Evolutionary conservation across 2,329 filamentous ascomycete genomes (phyloP), one percentile per base, ranked within the genome.

Genomic region (Calonectria leucothoes): DNA sequence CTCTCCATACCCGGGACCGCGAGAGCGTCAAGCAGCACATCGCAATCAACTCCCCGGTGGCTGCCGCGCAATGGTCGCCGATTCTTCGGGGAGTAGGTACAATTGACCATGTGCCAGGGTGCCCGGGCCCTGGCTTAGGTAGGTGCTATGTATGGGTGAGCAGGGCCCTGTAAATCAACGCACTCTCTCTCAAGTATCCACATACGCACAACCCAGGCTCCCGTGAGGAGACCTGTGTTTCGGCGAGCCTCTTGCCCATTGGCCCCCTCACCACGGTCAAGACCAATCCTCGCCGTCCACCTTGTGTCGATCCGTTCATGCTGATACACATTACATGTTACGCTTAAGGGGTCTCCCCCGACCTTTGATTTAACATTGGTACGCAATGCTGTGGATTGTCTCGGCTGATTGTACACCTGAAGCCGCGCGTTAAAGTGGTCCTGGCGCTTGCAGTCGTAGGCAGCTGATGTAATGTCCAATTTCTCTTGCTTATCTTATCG

Each of bases 341-440:
- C n/a, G 2, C 29, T 29, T 23, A 49, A 27, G 59, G 57, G 57
- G 23, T 42, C 63, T 61, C 48, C 25, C 27, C 49, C 31, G 31
- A 66, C 65, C 37, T n/a, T 65, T 69, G 37, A 65, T 69, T 49
- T 48, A 23, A 35, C 48, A 39, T 65, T 69, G 70, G 55, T 68
- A 72, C 70, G 70, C 70, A 72, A 72, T 66, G 49, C 57, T 65
- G 70, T 69, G 70, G 70, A 37, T 39, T 72, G 37, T 52, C 49
- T 64, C 49, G 65, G 70, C 39, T 66, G 31, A 65, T 65, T 33
- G 20, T 20, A 65, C 35, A 29, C 55, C 49, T 65, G 31, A 57
- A 72, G 66, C 70, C 70, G 59, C 66, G 65, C 70, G 65, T 72
- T 69, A 35, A 20, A 20, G 39, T 72, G 65, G 70, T 49, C 70